Evolutionary conservation across 2,329 filamentous ascomycete species (phyloP), one percentile per base, ranked within the genome.

Genomic region (Calonectria multiphialidica): DNA sequence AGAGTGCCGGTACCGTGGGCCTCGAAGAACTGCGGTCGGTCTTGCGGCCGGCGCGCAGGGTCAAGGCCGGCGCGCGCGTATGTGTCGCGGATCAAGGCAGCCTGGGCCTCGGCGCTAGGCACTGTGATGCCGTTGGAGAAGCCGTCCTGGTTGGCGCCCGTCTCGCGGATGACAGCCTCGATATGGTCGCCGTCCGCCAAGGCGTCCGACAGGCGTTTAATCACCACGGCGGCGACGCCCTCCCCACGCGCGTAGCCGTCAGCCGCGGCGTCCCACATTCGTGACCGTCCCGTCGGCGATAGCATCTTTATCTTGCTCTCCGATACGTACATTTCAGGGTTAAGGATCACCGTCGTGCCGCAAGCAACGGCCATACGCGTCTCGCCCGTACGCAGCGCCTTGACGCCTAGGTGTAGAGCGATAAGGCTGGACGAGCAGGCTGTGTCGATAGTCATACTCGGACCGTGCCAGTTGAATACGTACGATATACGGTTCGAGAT

Each of bases 401-500:
- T 30, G 13, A 49, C 30, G 10, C 87, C 87, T 64, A 84, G 78
- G 68, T 89, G 87, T 21, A 89, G 78, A 15, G 87, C 86, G 28
- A 87, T 83, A 72, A 89, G 78, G 74, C 84, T 86, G 4, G 86
- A 86, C 1, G 87, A 88, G 73, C 87, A 89, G 13, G 86, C 87
- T 3, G 87, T 88, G 72, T 89, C 86, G 4, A 86, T 82, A 1
- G 87, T 88, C 71, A 88, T 84, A 70, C 85, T 87, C 0, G 88
- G 87, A 0, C 88, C 88, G 49, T 83, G 81, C 63, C 90, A 81
- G 73, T 90, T 86, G 71, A 88, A 90, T 79, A 87, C 87, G 73
- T 89, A 87, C 1, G 87, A 88, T 21, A 90, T 80, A 53, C 88
- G 81, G 76, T 89, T 89, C 1, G 87, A 86, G 72, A 88, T 82